A percentile compares a stretch with the other conserved stretches of the same genome.
Evolutionary conservation across 176 grass and related monocot genomes (phyloP).

Genomic region (Oropetium thomaeum): DNA sequence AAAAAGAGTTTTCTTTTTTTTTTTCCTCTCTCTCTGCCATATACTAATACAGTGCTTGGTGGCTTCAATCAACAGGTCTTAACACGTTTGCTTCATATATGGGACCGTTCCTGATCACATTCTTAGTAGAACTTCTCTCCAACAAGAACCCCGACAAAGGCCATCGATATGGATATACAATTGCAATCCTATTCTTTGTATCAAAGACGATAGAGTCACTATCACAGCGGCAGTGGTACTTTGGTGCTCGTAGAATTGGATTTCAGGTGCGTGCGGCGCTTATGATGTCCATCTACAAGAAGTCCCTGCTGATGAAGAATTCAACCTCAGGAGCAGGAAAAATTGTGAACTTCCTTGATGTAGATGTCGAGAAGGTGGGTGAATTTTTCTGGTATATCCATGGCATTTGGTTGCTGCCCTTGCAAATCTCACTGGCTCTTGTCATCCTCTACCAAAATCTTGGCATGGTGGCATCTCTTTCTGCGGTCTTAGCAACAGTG

Average conservation of each 20-base stretch:
- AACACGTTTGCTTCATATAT: conserved; percentile 72
- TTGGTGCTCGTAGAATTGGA: conserved; percentile 73
- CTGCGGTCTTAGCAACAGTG: conserved; percentile 50
- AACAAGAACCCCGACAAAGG: conserved; percentile 35
- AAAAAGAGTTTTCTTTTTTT: conserved; percentile 20
- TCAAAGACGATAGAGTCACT: conserved; percentile 84
- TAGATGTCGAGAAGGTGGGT: conserved; percentile 71
- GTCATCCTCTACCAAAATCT: conserved; percentile 65
- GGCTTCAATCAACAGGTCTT: conserved; percentile 46
- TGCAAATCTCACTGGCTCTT: conserved; percentile 71
- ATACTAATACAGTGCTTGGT: neutral
- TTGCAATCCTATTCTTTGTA: conserved; percentile 67
- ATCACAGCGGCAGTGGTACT: conserved; percentile 89
- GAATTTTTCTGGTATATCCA: conserved; percentile 92
- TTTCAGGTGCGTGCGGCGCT: conserved; percentile 61
- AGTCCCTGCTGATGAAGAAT: conserved; percentile 65
- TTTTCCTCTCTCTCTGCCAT: too few species aligned
- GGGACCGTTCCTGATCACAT: conserved; percentile 78
- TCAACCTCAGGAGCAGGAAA: conserved; percentile 47
- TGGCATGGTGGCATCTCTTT: conserved; percentile 61
- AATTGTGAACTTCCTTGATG: conserved; percentile 78
- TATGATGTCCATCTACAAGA: conserved; percentile 71
- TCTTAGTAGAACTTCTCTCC: conserved; percentile 74
- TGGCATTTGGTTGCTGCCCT: conserved; percentile 81
- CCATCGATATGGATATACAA: conserved; percentile 44